Evolutionary conservation across 371 early-diverging fungal species (phyloP).

Genomic region (Rhizopus delemar): DNA sequence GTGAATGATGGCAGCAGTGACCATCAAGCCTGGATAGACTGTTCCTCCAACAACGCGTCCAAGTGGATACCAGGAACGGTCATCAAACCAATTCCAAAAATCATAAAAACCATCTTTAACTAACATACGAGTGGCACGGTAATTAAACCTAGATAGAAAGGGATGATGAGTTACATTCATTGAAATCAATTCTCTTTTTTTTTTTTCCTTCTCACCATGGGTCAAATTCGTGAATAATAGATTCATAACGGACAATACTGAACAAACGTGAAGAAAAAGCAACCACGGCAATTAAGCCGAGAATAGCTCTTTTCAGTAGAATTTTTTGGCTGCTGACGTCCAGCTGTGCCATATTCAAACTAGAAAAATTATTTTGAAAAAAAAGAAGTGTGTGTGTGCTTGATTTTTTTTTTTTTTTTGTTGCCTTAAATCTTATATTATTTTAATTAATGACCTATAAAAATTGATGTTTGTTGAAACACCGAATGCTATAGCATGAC

Average conservation of each 20-base stretch:
- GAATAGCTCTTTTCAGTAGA: constrained; percentile 70
- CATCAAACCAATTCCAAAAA: constrained; percentile 99
- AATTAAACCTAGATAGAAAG: constrained; percentile 81
- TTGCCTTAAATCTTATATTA: too few relatives aligned
- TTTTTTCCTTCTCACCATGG: constrained; percentile 70
- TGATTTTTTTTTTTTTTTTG: background rate
- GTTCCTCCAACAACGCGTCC: constrained; percentile 99
- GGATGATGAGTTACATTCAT: background rate
- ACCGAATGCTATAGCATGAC: too few relatives aligned
- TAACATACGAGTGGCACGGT: constrained; percentile 95
- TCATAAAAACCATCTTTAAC: constrained; percentile 95
- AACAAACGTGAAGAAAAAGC: constrained; percentile 94
- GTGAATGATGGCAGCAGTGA: constrained; percentile 96
- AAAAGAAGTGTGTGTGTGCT: background rate
- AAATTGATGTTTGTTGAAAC: too few relatives aligned
- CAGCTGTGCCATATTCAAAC: constrained; percentile 43
- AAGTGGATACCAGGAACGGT: constrained; percentile 97
- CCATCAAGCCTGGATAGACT: constrained; percentile 97
- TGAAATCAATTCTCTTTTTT: background rate
- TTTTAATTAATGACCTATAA: too few relatives aligned
- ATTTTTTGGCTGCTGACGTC: constrained; percentile 58
- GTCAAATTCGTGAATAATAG: constrained; percentile 99
- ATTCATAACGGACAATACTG: constrained; percentile 94
- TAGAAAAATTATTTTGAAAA: background rate
- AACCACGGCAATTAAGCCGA: constrained; percentile 83